Base-by-base conservation (phyloP, 371 early-diverging fungal species). In the Chytridiales sp. region DNA sequence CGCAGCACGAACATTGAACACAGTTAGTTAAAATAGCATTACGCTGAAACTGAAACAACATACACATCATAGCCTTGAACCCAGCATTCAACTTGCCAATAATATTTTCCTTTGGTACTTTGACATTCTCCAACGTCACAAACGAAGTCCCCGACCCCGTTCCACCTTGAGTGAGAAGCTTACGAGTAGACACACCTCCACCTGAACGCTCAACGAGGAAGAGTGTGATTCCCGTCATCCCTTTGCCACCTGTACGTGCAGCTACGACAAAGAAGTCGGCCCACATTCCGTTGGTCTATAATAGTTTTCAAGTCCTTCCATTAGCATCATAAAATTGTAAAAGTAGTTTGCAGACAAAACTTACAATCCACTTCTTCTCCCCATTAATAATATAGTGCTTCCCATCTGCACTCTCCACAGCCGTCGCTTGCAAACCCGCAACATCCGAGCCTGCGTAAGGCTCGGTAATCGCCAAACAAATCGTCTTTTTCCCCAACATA, bases 311-410 rank as follows among this genome's bases (percentile, higher is more conserved):
- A 3, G 3, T 13, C 27, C n/a, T n/a, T n/a, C 49, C 26, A 22
- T n/a, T 55, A 22, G 19, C 40, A 56, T 30, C 46, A 4, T 11
- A 27, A 2, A 11, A n/a, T n/a, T n/a, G n/a, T n/a, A n/a, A n/a
- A n/a, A n/a, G 47, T 2, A 2, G 34, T 3, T 9, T 9, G 34
- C 26, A 42, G 3, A 15, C 9, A 4, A 13, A 26, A 55, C 56
- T 40, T 42, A 55, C 41, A 27, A 66, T 62, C 73, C 73, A 75
- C 62, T 78, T 78, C 54, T 78, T 74, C 24, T 54, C 66, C 3
- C 76, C 79, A 56, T 59, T 82, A 60, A 75, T 73, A 35, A 85
- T 77, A 54, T 54, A 77, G 49, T 70, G 65, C 59, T 63, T 66
- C 1, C 72, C 74, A 48, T 70, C 70, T 1, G 57, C 36, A 13